Percentiles rank a stretch among this genome's conserved stretches.
phyloP scores from a whole-genome alignment of 2,329 filamentous ascomycete species.

The Leptodontidium sp. region DNA sequence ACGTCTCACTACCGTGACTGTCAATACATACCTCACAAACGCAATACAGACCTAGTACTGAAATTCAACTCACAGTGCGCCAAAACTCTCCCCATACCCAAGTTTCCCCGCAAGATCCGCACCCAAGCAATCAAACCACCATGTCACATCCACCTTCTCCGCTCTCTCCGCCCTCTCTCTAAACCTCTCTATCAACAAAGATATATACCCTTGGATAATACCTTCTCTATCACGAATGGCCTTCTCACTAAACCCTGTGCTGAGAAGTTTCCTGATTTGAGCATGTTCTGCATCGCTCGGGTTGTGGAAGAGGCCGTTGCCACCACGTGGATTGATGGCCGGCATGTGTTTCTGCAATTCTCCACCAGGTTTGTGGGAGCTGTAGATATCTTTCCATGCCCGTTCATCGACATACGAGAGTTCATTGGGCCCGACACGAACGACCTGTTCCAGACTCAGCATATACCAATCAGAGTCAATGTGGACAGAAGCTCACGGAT shows the following conservation, averaged over 20 bases:
- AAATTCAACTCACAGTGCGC: not conserved
- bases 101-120: not conserved
- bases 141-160: not conserved
- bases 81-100: slow-evolving; percentile 2
- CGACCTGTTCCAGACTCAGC: slow-evolving; percentile 26
- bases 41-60: not conserved
- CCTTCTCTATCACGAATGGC: slow-evolving; percentile 44
- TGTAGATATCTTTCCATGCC: slow-evolving; percentile 44
- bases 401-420: slow-evolving; percentile 42
- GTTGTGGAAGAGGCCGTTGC: slow-evolving; percentile 19
- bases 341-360: slow-evolving; percentile 3
- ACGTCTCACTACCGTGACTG: not conserved
- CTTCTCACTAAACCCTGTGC: slow-evolving; percentile 45
- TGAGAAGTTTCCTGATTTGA: slow-evolving; percentile 41
- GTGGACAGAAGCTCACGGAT: not conserved
- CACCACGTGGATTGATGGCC: not conserved
- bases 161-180: not conserved
- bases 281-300: slow-evolving; percentile 32
- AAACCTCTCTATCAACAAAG: not conserved
- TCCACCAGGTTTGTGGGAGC: slow-evolving; percentile 7
- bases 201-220: slow-evolving; percentile 3
- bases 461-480: not conserved
- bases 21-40: not conserved
- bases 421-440: slow-evolving; percentile 33
- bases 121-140: slow-evolving; percentile 11